Evolutionary conservation across 371 early-diverging fungal species (phyloP).

Genomic region (Mortierella sp.): DNA sequence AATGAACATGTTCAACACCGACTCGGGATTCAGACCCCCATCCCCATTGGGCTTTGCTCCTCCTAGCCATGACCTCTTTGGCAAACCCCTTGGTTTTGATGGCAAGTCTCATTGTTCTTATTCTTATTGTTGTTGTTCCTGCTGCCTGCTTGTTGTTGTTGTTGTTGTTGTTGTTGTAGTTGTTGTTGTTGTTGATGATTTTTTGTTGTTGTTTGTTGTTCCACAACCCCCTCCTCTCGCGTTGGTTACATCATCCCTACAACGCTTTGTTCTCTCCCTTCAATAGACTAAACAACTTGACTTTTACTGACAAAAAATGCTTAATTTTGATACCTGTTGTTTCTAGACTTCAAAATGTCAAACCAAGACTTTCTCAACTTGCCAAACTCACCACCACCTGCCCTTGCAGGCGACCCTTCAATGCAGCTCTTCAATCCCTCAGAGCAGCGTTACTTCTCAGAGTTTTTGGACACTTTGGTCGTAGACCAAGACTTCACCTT

Average conservation of each 20-base stretch:
- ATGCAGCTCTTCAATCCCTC: conserved; percentile 51
- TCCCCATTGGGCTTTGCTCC: conserved; percentile 40
- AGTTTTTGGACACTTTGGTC: conserved; percentile 51
- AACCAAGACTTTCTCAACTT: conserved; percentile 47
- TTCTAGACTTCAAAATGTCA: conserved; percentile 34
- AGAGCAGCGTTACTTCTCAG: conserved; percentile 54
- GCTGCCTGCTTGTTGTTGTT: background rate
- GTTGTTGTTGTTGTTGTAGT: background rate
- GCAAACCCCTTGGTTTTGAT: conserved; percentile 40
- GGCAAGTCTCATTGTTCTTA: conserved; percentile 18
- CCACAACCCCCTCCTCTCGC: background rate
- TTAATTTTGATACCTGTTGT: background rate
- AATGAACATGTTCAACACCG: conserved; percentile 57
- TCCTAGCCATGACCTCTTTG: conserved; percentile 47
- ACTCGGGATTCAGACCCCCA: conserved; percentile 56
- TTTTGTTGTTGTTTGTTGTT: background rate
- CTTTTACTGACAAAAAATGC: background rate
- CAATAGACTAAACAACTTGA: background rate
- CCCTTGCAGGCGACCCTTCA: conserved; percentile 29
- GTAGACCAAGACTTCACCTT: conserved; percentile 56
- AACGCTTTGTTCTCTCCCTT: background rate
- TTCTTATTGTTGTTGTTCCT: background rate
- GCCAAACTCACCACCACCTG: conserved; percentile 31
- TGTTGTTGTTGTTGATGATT: background rate
- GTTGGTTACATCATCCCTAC: background rate